Conservation (phyloP, 805 yeast genomes). For the Starmerella apis region DNA sequence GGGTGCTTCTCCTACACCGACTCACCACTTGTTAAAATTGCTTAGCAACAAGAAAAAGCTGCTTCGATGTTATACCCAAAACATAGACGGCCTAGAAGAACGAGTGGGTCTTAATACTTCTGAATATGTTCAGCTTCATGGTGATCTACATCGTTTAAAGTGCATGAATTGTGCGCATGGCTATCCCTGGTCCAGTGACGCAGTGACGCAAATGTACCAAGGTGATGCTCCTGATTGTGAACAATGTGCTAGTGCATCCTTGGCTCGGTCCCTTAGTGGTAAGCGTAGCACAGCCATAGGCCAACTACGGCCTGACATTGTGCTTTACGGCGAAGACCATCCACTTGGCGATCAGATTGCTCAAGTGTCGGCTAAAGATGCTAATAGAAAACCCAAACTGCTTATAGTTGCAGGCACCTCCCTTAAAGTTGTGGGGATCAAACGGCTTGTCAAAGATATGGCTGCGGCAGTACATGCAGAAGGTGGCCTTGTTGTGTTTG, state of each 20-base stretch:
- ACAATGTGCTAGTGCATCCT: constrained; percentile 47
- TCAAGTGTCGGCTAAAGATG: constrained; percentile 54
- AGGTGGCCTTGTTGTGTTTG: constrained; percentile 66
- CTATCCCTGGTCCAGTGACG: constrained; percentile 52
- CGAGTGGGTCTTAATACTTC: constrained; percentile 47
- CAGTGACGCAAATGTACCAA: constrained; percentile 38
- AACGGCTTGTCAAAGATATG: constrained; percentile 56
- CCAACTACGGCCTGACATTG: constrained; percentile 74
- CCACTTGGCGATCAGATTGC: constrained; percentile 77
- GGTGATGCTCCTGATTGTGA: constrained; percentile 75
- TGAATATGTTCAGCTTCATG: constrained; percentile 67
- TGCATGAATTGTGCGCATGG: constrained; percentile 61
- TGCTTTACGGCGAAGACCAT: constrained; percentile 87
- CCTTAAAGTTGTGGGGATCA: constrained; percentile 81
- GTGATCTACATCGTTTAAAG: constrained; percentile 63
- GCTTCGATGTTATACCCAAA: constrained; percentile 84
- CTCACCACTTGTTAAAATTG: constrained; percentile 63
- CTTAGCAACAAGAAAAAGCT: constrained; percentile 55
- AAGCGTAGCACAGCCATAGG: constrained; percentile 73
- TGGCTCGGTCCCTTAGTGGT: constrained; percentile 52
- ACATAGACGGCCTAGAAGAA: constrained; percentile 80
- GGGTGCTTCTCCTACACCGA: constrained; percentile 67
- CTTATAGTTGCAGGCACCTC: constrained; percentile 90
- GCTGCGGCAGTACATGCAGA: constrained; percentile 59
- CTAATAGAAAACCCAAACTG: constrained; percentile 54